Percentiles rank a stretch among this genome's conserved stretches.
phyloP scores from a whole-genome alignment of 169 alveolate genomes.

The Plasmodium falciparum region DNA sequence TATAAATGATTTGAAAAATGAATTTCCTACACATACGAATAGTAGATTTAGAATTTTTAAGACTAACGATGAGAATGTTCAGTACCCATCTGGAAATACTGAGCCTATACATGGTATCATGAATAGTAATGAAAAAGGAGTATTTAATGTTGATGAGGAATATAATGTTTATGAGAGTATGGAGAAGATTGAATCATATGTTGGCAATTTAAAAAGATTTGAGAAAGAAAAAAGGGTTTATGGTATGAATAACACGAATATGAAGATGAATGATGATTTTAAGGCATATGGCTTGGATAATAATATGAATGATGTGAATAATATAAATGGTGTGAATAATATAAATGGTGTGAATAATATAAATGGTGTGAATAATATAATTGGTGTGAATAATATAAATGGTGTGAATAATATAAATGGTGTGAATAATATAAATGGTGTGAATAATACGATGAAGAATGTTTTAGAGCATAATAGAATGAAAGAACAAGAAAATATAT shows the following conservation, averaged over 20 bases:
- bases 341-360: not conserved
- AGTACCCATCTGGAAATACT: too few species aligned
- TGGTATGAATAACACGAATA: too few species aligned
- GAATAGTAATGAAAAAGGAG: constrained; percentile 10
- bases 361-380: not conserved
- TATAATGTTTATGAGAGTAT: constrained; percentile 18
- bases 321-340: not conserved
- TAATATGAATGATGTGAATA: not conserved
- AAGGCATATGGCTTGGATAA: not conserved
- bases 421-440: not conserved
- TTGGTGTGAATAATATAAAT: not conserved
- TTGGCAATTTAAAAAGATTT: too few species aligned
- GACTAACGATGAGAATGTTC: not conserved
- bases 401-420: not conserved
- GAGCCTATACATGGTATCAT: not conserved
- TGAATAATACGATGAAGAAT: not conserved
- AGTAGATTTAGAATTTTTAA: too few species aligned
- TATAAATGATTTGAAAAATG: constrained; percentile 15
- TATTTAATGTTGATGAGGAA: constrained; percentile 5
- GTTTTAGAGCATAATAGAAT: constrained; percentile 2
- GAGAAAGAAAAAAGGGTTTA: too few species aligned
- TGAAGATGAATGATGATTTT: too few species aligned
- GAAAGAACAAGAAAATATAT: constrained; percentile 8
- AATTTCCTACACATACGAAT: not conserved
- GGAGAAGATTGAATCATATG: not conserved